Evolutionary conservation across 2,329 filamentous ascomycete genomes (phyloP).

Genomic region (Apiospora malaysiana): DNA sequence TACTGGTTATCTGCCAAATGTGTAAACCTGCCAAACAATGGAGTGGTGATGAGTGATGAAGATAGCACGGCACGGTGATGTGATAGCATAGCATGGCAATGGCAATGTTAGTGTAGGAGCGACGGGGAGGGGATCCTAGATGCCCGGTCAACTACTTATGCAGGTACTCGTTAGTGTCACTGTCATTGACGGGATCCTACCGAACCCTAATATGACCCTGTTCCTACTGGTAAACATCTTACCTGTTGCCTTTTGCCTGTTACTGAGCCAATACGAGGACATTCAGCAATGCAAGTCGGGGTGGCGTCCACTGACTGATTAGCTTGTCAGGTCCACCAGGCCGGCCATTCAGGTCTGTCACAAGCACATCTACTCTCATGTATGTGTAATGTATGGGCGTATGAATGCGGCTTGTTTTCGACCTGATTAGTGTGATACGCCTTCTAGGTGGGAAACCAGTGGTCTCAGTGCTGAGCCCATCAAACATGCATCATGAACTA

Average conservation of each 20-base stretch:
- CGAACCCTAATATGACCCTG: conserved; percentile 12
- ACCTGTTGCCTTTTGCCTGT: not conserved
- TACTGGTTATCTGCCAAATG: not conserved
- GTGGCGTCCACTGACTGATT: not conserved
- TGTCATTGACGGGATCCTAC: not conserved
- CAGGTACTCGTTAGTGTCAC: not conserved
- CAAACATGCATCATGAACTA: not conserved
- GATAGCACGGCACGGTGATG: not conserved
- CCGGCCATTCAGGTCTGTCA: not conserved
- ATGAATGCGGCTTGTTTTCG: no score
- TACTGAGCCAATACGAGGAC: not conserved
- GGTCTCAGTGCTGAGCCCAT: not conserved
- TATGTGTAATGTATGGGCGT: not conserved
- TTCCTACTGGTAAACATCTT: not conserved
- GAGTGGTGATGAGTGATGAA: not conserved
- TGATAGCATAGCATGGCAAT: no score
- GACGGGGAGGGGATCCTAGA: no score
- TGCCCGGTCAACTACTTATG: not conserved
- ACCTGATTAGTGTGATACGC: no score
- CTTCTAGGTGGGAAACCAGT: no score
- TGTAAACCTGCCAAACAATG: not conserved
- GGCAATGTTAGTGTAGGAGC: no score
- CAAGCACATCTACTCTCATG: not conserved
- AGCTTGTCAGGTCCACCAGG: not conserved
- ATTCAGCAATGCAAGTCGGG: not conserved